Conservation (phyloP, 75 land plant species). For the Cryptomeria japonica region DNA sequence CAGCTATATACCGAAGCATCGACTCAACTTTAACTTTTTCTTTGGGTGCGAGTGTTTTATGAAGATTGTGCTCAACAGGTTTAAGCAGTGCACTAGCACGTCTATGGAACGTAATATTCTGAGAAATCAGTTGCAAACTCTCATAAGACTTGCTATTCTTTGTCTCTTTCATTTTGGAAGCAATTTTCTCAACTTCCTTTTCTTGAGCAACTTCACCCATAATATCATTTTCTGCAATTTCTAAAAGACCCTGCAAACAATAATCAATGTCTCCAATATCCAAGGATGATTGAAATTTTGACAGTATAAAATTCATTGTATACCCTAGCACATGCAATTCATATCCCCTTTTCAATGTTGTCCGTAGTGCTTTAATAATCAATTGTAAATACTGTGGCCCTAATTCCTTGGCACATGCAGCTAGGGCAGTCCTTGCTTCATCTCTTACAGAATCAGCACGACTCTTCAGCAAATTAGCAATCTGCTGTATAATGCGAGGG, state of each 20-base stretch:
- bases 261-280: constrained; percentile 67
- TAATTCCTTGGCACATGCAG: constrained; percentile 69
- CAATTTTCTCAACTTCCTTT: constrained; percentile 91
- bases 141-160: constrained; percentile 77
- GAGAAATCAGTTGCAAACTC: constrained; percentile 71
- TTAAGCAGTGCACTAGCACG: constrained; percentile 61
- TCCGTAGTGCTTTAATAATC: constrained; percentile 51
- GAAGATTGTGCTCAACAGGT: constrained; percentile 45
- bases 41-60: constrained; percentile 61
- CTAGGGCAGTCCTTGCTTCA: constrained; percentile 84
- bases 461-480: constrained; percentile 74
- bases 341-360: constrained; percentile 81
- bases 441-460: constrained; percentile 72
- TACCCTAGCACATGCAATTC: constrained; percentile 93
- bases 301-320: constrained; percentile 70
- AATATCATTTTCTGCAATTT: constrained; percentile 71
- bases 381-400: constrained; percentile 70
- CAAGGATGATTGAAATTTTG: constrained; percentile 36
- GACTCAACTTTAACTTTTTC: constrained; percentile 54
- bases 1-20: constrained; percentile 67
- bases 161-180: constrained; percentile 94
- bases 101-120: constrained; percentile 61
- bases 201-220: constrained; percentile 87
- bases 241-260: constrained; percentile 71
- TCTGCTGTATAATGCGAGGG: constrained; percentile 74